These are phyloP conservation scores for Tranzscheliella williamsii DNA, from an alignment of 1,284 basidiomycete species.

Conservation along the genomic window DNA sequence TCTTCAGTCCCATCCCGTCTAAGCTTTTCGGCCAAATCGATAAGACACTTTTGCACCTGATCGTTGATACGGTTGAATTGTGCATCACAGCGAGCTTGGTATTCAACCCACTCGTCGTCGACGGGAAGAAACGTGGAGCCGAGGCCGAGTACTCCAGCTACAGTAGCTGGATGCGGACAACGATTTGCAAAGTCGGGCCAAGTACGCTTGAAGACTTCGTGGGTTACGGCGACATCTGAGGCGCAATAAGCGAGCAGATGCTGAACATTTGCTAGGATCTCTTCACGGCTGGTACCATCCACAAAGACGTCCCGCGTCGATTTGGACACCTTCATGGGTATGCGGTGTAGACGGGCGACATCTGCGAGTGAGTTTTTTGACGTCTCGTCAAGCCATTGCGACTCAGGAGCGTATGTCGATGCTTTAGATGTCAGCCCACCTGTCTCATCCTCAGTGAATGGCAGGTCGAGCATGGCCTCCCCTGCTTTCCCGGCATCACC, in stretches of 20 bases:
- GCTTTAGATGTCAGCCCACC: slow-evolving; percentile 7
- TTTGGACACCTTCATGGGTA: slow-evolving; percentile 76
- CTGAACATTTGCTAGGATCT: slow-evolving; percentile 72
- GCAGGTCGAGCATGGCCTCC: slow-evolving; percentile 21
- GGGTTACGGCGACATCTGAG: slow-evolving; percentile 80
- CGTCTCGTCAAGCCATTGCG: slow-evolving; percentile 84
- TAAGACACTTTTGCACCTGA: slow-evolving; percentile 72
- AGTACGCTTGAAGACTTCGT: slow-evolving; percentile 77
- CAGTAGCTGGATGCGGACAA: slow-evolving; percentile 91
- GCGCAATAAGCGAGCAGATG: slow-evolving; percentile 88
- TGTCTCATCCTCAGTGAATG: slow-evolving; percentile 30
- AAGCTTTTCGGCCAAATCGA: slow-evolving; percentile 71
- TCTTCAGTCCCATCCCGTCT: slow-evolving; percentile 30
- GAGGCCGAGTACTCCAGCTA: slow-evolving; percentile 89
- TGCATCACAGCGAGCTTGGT: slow-evolving; percentile 76
- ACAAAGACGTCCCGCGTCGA: slow-evolving; percentile 75
- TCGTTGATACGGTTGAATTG: slow-evolving; percentile 77
- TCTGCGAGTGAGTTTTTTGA: slow-evolving; percentile 89
- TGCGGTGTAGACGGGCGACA: slow-evolving; percentile 87
- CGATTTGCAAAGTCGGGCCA: slow-evolving; percentile 81
- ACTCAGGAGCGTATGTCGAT: slow-evolving; percentile 5
- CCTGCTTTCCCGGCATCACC: not conserved
- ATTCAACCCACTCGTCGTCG: slow-evolving; percentile 83
- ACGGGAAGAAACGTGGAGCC: slow-evolving; percentile 89
- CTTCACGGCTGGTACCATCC: slow-evolving; percentile 66